These are phyloP conservation scores for Amanita fuliginea DNA, from an alignment of 768 basidiomycete genomes.

Conservation along the genomic window DNA sequence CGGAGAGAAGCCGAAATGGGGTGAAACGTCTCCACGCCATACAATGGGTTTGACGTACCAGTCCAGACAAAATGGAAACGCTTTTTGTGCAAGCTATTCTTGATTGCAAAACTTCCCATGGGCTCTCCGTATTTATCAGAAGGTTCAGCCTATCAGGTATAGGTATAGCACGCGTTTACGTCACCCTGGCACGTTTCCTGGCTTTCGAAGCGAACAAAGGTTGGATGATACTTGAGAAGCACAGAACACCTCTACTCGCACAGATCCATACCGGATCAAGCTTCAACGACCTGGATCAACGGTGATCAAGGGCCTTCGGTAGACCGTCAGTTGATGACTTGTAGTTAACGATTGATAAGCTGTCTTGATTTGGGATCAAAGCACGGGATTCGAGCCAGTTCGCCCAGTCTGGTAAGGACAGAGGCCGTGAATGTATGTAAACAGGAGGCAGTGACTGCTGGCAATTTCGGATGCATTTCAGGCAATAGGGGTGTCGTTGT, in stretches of 20 bases:
- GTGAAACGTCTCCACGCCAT: neutral
- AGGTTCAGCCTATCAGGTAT: neutral
- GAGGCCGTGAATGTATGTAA: no score
- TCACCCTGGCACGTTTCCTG: neutral
- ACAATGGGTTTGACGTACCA: neutral
- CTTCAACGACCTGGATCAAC: conserved; percentile 2
- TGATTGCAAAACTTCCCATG: neutral
- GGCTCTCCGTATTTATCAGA: neutral
- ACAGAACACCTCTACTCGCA: neutral
- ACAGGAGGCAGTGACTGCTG: no score
- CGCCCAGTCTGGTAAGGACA: no score
- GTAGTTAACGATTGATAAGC: neutral
- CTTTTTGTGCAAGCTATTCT: neutral
- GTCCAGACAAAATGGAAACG: neutral
- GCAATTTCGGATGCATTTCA: no score
- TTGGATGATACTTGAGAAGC: neutral
- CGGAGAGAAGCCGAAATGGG: neutral
- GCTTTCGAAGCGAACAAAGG: neutral
- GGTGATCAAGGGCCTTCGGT: conserved; percentile 4
- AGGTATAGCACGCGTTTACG: neutral
- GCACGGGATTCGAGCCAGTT: neutral
- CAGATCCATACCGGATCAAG: conserved; percentile 2
- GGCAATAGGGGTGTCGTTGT: no score
- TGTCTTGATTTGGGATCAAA: neutral
- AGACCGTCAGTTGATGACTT: neutral